Percentiles rank a stretch among this genome's conserved stretches.
phyloP scores from a whole-genome alignment of 2,329 filamentous ascomycete genomes.

The Chaetothyriales sp. region DNA sequence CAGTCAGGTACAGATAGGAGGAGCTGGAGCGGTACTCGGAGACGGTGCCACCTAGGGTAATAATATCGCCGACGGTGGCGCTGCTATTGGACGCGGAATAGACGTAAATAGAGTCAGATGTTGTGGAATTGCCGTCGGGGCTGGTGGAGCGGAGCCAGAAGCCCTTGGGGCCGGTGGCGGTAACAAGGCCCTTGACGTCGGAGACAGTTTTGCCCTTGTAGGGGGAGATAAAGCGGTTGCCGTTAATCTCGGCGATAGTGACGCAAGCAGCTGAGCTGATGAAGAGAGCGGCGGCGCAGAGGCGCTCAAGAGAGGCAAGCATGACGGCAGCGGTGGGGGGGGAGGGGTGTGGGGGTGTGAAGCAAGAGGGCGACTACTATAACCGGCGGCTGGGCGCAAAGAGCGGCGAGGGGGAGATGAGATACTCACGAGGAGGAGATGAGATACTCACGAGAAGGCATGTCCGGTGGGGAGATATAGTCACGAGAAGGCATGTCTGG shows the following conservation, averaged over 20 bases:
- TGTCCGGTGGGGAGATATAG: background rate
- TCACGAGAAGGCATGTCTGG: background rate
- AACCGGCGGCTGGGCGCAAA: no score
- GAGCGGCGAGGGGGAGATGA: background rate
- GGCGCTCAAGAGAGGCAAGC: background rate
- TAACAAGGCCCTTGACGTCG: slow-evolving; percentile 50
- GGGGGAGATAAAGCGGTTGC: slow-evolving; percentile 49
- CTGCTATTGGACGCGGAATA: slow-evolving; percentile 30
- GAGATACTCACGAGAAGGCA: background rate
- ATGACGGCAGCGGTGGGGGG: no score
- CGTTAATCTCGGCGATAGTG: slow-evolving; percentile 52
- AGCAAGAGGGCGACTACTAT: background rate
- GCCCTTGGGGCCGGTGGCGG: slow-evolving; percentile 48
- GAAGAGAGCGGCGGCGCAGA: slow-evolving; percentile 5
- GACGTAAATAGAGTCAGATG: slow-evolving; percentile 54
- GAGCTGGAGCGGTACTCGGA: slow-evolving; percentile 44
- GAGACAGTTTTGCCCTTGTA: slow-evolving; percentile 43
- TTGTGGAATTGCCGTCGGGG: slow-evolving; percentile 41
- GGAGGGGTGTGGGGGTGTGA: background rate
- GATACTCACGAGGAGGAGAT: background rate
- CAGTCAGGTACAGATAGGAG: slow-evolving; percentile 50
- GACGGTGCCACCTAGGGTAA: slow-evolving; percentile 46
- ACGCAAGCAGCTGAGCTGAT: slow-evolving; percentile 22
- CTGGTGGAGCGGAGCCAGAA: slow-evolving; percentile 51
- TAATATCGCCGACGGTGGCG: slow-evolving; percentile 47